A percentile compares a stretch with the other conserved stretches of the same genome.
Conservation (phyloP, 2,329 filamentous ascomycete species). For the Epichloe typhina region DNA sequence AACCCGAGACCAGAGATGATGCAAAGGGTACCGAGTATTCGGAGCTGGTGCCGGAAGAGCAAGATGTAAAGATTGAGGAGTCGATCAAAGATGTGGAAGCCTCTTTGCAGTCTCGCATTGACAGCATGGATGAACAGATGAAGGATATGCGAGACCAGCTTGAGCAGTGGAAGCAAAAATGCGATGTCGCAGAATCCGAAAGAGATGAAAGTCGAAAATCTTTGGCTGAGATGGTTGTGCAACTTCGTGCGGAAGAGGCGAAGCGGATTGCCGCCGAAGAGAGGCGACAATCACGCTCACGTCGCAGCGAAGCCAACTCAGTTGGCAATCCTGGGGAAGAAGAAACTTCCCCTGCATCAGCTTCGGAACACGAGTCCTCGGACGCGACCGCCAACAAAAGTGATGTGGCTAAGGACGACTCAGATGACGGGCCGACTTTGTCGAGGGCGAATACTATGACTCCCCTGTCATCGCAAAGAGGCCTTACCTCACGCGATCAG, state of each 20-base stretch:
- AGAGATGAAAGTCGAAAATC: constrained; percentile 58
- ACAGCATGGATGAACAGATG: constrained; percentile 68
- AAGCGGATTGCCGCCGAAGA: constrained; percentile 30
- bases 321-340: constrained; percentile 5
- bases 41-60: not conserved
- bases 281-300: constrained; percentile 25
- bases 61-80: not conserved
- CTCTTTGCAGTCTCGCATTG: constrained; percentile 51
- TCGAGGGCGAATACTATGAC: constrained; percentile 38
- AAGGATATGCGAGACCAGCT: constrained; percentile 68
- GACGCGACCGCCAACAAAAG: constrained; percentile 4
- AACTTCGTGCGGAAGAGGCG: constrained; percentile 57
- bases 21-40: not conserved
- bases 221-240: constrained; percentile 76
- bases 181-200: constrained; percentile 70
- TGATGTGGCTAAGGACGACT: constrained; percentile 17
- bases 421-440: constrained; percentile 27
- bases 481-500: constrained; percentile 28
- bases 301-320: constrained; percentile 3
- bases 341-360: not conserved
- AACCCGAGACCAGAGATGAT: constrained; percentile 6
- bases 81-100: constrained; percentile 15
- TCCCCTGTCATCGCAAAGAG: constrained; percentile 26
- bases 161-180: constrained; percentile 61
- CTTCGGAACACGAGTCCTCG: not conserved